Evolutionary conservation across 768 basidiomycete species (phyloP).

Genomic region (Calocybe gangraenosa): DNA sequence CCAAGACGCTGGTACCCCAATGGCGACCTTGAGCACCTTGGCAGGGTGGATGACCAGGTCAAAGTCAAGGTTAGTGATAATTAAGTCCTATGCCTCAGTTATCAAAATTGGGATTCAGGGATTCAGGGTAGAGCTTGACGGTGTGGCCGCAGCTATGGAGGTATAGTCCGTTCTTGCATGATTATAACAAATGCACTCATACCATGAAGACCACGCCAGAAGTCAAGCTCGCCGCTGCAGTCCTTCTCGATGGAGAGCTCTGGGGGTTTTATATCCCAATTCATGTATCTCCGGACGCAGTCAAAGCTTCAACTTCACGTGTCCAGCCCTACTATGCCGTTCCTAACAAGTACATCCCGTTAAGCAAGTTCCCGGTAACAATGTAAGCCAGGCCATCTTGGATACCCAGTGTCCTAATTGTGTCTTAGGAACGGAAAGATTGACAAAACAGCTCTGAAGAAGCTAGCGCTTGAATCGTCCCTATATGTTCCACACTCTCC

Average conservation of each 20-base stretch:
- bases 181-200: background rate
- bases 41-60: slow-evolving; percentile 57
- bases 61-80: slow-evolving; percentile 45
- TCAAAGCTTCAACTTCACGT: slow-evolving; percentile 40
- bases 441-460: slow-evolving; percentile 41
- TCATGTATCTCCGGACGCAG: slow-evolving; percentile 29
- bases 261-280: slow-evolving; percentile 53
- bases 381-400: slow-evolving; percentile 27
- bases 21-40: slow-evolving; percentile 53
- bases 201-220: slow-evolving; percentile 1
- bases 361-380: slow-evolving; percentile 48
- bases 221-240: slow-evolving; percentile 41
- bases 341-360: slow-evolving; percentile 37
- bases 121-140: slow-evolving; percentile 59
- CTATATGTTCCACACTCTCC: slow-evolving; percentile 7
- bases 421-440: slow-evolving; percentile 43
- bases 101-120: slow-evolving; percentile 29
- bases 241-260: slow-evolving; percentile 47
- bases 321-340: slow-evolving; percentile 58
- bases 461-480: slow-evolving; percentile 26
- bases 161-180: slow-evolving; percentile 19
- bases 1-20: slow-evolving; percentile 42
- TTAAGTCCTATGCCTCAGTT: background rate
- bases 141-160: slow-evolving; percentile 56
- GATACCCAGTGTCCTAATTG: background rate